Conservation (phyloP, 108 stramenopile species). For the Stephanodiscus triporus region DNA sequence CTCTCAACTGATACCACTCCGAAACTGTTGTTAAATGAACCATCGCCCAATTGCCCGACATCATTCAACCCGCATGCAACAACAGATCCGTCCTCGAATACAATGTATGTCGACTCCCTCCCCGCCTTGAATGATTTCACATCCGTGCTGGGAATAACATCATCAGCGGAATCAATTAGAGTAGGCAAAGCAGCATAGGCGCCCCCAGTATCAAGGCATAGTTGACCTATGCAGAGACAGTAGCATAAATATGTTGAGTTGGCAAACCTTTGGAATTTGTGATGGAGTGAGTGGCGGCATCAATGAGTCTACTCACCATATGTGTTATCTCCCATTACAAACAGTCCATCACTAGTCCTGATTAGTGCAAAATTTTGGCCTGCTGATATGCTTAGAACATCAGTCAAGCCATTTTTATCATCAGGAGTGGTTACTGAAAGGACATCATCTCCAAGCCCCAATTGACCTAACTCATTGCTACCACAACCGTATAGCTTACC, state of each 20-base stretch:
- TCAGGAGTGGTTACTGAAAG: slow-evolving; percentile 15
- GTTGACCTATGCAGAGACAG: background rate
- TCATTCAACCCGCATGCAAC: slow-evolving; percentile 40
- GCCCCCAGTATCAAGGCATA: slow-evolving; percentile 1
- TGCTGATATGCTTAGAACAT: slow-evolving; percentile 29
- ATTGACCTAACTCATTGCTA: slow-evolving; percentile 51
- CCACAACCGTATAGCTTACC: slow-evolving; percentile 61
- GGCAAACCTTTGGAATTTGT: too few species aligned
- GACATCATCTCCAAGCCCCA: slow-evolving; percentile 29
- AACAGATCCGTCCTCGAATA: slow-evolving; percentile 32
- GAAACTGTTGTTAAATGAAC: slow-evolving; percentile 12
- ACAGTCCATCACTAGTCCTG: slow-evolving; percentile 31
- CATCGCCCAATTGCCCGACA: slow-evolving; percentile 40
- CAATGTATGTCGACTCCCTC: slow-evolving; percentile 31
- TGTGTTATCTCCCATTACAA: slow-evolving; percentile 31
- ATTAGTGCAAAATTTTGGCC: slow-evolving; percentile 35
- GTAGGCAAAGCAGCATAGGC: slow-evolving; percentile 9
- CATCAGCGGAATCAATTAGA: slow-evolving; percentile 22
- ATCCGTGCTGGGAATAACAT: too few species aligned
- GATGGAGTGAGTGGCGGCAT: background rate
- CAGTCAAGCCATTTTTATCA: slow-evolving; percentile 30
- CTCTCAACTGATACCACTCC: background rate
- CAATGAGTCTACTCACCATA: slow-evolving; percentile 24
- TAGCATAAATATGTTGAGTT: background rate
- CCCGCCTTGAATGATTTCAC: slow-evolving; percentile 32